phyloP scores from a whole-genome alignment of 306 rosid species.

The Cucumis cinereus region DNA sequence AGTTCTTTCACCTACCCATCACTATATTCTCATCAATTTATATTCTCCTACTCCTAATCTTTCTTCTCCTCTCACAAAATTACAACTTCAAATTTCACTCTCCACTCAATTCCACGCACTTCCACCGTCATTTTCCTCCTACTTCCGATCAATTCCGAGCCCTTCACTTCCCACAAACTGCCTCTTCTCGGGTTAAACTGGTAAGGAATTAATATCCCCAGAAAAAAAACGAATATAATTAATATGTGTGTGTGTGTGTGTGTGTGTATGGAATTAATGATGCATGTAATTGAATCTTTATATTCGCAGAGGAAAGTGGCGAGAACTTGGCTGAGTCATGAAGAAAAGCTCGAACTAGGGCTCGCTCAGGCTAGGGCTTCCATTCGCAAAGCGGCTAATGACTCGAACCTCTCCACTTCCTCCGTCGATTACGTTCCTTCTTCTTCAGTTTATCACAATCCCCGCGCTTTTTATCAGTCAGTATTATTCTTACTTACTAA shows the following conservation, averaged over 20 bases:
- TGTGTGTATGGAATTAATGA: too few relatives aligned
- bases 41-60: background rate
- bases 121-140: background rate
- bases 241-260: too few relatives aligned
- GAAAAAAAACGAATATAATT: too few relatives aligned
- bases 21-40: background rate
- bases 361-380: constrained; percentile 33
- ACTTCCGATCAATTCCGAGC: background rate
- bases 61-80: background rate
- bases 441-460: constrained; percentile 25
- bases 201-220: background rate
- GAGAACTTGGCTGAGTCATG: background rate
- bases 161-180: background rate
- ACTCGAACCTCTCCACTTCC: constrained; percentile 5
- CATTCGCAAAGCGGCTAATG: constrained; percentile 22
- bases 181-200: background rate
- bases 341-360: constrained; percentile 27
- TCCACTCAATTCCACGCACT: background rate
- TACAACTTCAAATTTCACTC: background rate
- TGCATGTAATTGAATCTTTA: background rate
- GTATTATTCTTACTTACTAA: background rate
- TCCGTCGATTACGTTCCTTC: constrained; percentile 10
- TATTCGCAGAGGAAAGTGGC: background rate
- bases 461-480: constrained; percentile 35
- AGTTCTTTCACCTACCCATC: background rate